Conservation (phyloP, 805 yeast species). For the Clavispora fructus region DNA sequence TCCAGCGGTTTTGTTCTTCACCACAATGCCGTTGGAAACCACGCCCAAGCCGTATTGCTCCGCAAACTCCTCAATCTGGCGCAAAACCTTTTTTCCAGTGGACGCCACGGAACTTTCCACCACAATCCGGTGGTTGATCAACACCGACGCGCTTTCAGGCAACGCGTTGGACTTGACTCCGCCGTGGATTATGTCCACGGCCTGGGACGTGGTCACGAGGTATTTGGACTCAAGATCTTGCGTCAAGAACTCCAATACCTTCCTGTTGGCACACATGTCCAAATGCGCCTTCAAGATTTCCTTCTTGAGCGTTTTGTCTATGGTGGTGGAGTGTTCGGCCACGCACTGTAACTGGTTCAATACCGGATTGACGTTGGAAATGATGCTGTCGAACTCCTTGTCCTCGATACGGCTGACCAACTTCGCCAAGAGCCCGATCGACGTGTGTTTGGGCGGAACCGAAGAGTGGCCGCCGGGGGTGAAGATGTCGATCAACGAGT, state of each 20-base stretch:
- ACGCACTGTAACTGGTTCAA: constrained; percentile 40
- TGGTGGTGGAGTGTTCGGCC: constrained; percentile 38
- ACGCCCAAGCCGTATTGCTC: constrained; percentile 33
- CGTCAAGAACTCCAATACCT: constrained; percentile 30
- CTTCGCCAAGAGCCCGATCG: constrained; percentile 43
- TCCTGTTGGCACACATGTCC: constrained; percentile 31
- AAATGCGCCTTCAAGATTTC: constrained; percentile 35
- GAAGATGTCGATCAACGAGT: constrained; percentile 34
- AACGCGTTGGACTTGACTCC: constrained; percentile 49
- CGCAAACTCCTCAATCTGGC: constrained; percentile 29
- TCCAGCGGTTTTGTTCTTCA: constrained; percentile 18
- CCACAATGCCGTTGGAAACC: constrained; percentile 20
- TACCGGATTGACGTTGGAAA: constrained; percentile 41
- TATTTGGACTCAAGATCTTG: constrained; percentile 24
- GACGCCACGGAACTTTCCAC: constrained; percentile 26
- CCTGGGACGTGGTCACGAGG: constrained; percentile 43
- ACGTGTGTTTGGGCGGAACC: constrained; percentile 44
- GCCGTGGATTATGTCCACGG: constrained; percentile 42
- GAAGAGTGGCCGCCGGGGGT: constrained; percentile 52
- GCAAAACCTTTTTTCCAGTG: constrained; percentile 28
- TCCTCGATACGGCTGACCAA: constrained; percentile 36
- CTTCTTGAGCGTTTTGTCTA: constrained; percentile 28
- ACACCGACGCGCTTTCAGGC: constrained; percentile 42
- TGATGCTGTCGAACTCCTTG: constrained; percentile 28
- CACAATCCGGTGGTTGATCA: constrained; percentile 44